Evolutionary conservation across 148 eudicot species (phyloP), one percentile per base, ranked within the genome.

Genomic region (Rhododendron griersonianum): DNA sequence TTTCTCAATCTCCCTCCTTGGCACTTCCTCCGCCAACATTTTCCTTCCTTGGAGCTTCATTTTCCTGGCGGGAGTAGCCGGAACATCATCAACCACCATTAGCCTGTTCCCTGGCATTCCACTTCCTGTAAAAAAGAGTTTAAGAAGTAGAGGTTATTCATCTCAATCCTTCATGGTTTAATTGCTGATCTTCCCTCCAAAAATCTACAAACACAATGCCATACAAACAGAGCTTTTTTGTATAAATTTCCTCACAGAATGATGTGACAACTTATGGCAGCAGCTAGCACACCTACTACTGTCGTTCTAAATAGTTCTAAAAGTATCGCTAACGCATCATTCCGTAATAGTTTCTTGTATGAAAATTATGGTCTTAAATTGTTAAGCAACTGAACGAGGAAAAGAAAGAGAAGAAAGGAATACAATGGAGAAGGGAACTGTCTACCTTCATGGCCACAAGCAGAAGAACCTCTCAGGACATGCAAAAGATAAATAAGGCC

Each of bases 1-100:
- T 75, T 84, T 83, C 80, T 51, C 87, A 33, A 53, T 71, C 79
- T 83, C 82, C 55, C 78, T 86, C 84, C 53, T 82, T 16, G 59
- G 30, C 59, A 35, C 84, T 75, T 83, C 80, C 3, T 69, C 69
- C 37, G 19, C 21, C 57, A 69, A 83, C 90, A 92, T 87, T 87
- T 93, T 95, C 83, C 95, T 92, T 86, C 92, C 95, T 85, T 90
- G 86, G 10, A 90, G 63, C 55, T 41, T 79, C 71, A 11, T 81
- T n/a, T 69, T 87, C 84, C 82, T 88, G 35, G 69, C 78, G 59
- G 48, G 83, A 23, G 48, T 73, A 53, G 55, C 81, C 39, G 81
- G 23, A 81, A 78, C 55, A 28, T 83, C 85, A 23, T n/a, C 86
- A 81, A 74, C 77, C 81, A 3, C 79, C 45, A n/a, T 84, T 0